Conservation (phyloP, 179 eudicot genomes). For the Dionaea muscipula region DNA sequence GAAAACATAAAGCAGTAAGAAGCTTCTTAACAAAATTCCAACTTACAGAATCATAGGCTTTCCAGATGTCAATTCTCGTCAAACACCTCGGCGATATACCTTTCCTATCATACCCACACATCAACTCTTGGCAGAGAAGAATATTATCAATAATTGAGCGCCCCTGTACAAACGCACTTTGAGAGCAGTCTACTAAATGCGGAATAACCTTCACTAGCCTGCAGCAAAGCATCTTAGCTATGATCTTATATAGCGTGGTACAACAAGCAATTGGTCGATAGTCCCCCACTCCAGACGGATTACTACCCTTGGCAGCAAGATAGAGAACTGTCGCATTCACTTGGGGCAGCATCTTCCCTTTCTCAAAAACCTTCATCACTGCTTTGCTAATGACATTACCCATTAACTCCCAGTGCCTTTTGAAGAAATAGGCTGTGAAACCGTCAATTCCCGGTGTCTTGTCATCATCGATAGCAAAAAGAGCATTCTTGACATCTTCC, state of each 20-base stretch:
- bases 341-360: neutral
- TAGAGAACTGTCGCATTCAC: neutral
- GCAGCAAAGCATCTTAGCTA: neutral
- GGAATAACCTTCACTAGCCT: neutral
- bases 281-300: neutral
- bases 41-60: no score
- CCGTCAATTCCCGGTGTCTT: no score
- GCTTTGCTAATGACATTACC: no score
- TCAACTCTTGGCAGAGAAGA: neutral
- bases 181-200: neutral
- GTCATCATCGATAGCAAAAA: no score
- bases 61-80: neutral
- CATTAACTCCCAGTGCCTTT: no score
- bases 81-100: neutral
- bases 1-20: neutral
- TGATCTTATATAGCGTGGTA: neutral
- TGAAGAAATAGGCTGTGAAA: no score
- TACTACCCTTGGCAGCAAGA: neutral
- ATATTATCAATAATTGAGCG: neutral
- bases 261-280: neutral
- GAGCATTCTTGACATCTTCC: no score
- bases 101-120: neutral
- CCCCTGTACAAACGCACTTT: neutral
- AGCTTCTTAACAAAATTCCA: neutral
- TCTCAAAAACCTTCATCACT: neutral